Conservation (phyloP, 1,139 yeast species). For the Pichia sp. region DNA sequence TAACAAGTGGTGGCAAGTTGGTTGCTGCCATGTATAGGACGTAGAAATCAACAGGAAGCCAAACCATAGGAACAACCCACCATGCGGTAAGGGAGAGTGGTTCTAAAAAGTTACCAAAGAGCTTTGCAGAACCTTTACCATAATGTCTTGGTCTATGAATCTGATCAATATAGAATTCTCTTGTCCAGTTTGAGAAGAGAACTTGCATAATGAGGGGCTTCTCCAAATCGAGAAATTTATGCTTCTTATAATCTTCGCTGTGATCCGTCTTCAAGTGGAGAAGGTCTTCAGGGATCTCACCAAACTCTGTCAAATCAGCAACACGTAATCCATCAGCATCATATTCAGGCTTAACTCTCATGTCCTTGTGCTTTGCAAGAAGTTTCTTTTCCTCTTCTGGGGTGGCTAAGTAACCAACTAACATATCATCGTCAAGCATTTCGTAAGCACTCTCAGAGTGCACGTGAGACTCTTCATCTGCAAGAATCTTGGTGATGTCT, state of each 20-base stretch:
- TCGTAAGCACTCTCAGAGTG: conserved; percentile 88
- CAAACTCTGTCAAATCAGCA: conserved; percentile 48
- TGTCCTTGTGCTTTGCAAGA: conserved; percentile 28
- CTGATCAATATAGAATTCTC: conserved; percentile 89
- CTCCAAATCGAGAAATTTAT: conserved; percentile 78
- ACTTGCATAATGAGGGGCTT: conserved; percentile 80
- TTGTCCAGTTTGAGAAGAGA: conserved; percentile 61
- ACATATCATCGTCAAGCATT: conserved; percentile 70
- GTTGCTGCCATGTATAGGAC: conserved; percentile 35
- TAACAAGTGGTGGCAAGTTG: conserved; percentile 28
- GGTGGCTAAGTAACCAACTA: conserved; percentile 58
- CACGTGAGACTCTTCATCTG: conserved; percentile 60
- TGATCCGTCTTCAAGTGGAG: conserved; percentile 76
- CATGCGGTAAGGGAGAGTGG: conserved; percentile 66
- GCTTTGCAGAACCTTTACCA: conserved; percentile 86
- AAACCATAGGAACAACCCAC: conserved; percentile 78
- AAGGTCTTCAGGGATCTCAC: conserved; percentile 64
- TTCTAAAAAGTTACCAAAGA: conserved; percentile 69
- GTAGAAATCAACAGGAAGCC: conserved; percentile 77
- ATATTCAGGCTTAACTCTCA: conserved; percentile 21
- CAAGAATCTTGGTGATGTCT: conserved; percentile 73
- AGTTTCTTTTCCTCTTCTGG: conserved; percentile 52
- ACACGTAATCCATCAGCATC: conserved; percentile 19
- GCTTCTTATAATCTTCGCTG: conserved; percentile 59
- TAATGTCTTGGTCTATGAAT: conserved; percentile 96